Evolutionary conservation across 2,329 filamentous ascomycete species (phyloP), one percentile per base, ranked within the genome.

Genomic region (Orbilia blumenaviensis): DNA sequence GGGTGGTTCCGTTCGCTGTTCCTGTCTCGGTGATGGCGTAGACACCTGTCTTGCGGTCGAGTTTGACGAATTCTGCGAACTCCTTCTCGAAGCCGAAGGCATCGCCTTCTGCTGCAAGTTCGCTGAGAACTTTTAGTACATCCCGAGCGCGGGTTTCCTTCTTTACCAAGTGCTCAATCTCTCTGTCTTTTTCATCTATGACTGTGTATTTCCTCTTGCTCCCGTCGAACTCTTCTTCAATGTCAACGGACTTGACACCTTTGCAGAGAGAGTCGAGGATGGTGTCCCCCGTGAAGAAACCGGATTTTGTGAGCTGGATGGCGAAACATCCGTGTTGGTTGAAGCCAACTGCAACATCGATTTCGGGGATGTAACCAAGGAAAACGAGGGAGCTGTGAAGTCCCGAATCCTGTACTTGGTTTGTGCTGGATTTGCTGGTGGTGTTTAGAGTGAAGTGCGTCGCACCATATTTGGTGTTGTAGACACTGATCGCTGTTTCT

Each of bases 381-480:
- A 77, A 77, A 9, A 66, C 18, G 3, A 77, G 64, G 8, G 72
- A 76, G 32, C 62, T 60, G 36, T 76, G 64, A 8, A 69, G 32
- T 60, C 58, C 72, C 1, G 64, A 58, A 41, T 76, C 72, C 32
- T 16, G 56, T 2, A 52, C 18, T 41, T 36, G 41, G 32, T 48
- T 61, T 8, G 60, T 42, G 23, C 44, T 38, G n/a, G 72, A 66
- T 32, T 69, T 76, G 48, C 38, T 50, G 34, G 38, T 48, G 12
- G 60, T 61, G 14, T 52, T 38, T 44, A 76, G n/a, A 7, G 66
- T 62, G 12, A 58, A 66, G 41, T 77, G 73, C 3, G 67, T 71
- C 14, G 73, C 73, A n/a, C 73, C 73, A 12, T 77, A 77, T 66
- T 72, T 77, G 7, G 73, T 77, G 36, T 77, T 77, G 25, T 77